phyloP scores from a whole-genome alignment of 306 rosid species.

The Medicago ruthenica region DNA sequence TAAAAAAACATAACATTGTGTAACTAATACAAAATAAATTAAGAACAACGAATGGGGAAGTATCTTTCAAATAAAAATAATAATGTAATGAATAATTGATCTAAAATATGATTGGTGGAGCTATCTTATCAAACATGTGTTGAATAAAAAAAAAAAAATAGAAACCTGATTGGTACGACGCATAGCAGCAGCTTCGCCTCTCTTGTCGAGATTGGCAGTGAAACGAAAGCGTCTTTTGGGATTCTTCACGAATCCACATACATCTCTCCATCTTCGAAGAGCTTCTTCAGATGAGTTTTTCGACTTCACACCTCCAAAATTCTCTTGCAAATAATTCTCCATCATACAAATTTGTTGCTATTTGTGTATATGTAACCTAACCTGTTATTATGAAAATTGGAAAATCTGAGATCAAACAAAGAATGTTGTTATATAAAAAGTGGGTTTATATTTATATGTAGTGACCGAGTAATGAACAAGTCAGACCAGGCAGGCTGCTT shows the following conservation, averaged over 20 bases:
- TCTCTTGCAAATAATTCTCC: slow-evolving; percentile 68
- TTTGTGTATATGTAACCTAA: too few relatives aligned
- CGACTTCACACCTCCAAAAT: slow-evolving; percentile 65
- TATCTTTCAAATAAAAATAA: background rate
- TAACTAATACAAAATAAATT: background rate
- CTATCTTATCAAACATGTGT: background rate
- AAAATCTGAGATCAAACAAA: too few relatives aligned
- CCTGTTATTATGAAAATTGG: too few relatives aligned
- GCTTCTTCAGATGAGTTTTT: slow-evolving; percentile 76
- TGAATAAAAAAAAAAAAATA: background rate
- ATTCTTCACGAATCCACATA: slow-evolving; percentile 72
- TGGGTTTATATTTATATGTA: too few relatives aligned
- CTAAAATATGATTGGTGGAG: slow-evolving; percentile 11
- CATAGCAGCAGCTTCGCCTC: slow-evolving; percentile 78
- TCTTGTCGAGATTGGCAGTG: slow-evolving; percentile 83
- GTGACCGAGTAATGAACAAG: too few relatives aligned
- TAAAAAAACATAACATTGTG: background rate
- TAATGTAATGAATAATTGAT: background rate
- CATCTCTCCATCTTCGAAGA: slow-evolving; percentile 76
- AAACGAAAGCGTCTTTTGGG: slow-evolving; percentile 84
- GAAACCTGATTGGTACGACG: slow-evolving; percentile 79
- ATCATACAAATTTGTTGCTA: slow-evolving; percentile 4
- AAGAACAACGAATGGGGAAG: background rate
- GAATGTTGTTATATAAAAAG: too few relatives aligned
- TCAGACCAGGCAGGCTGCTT: too few relatives aligned